Conservation (phyloP, 257 asterid genomes). For the Lycium barbarum region DNA sequence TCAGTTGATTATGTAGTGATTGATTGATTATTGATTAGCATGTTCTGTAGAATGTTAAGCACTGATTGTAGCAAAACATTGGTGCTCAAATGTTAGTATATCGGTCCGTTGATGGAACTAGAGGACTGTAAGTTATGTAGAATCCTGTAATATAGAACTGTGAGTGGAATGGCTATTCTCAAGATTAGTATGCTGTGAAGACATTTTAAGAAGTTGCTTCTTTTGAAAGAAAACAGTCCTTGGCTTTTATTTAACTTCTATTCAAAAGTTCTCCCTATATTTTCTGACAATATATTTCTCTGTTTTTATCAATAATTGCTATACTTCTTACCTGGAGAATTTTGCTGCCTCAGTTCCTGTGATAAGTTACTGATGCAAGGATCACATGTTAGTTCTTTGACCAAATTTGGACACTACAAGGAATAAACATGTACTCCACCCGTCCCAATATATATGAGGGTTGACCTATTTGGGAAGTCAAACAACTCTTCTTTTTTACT, state of each 20-base stretch:
- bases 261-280: not conserved
- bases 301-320: not conserved
- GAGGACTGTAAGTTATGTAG: not conserved
- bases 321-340: not conserved
- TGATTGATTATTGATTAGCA: not conserved
- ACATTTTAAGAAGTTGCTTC: not conserved
- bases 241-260: not conserved
- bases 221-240: not conserved
- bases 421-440: too few relatives aligned
- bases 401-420: not conserved
- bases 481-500: too few relatives aligned
- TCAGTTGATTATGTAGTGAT: conserved; percentile 20
- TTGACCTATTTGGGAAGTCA: too few relatives aligned
- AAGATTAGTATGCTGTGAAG: not conserved
- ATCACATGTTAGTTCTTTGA: conserved; percentile 3
- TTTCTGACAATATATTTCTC: conserved; percentile 7
- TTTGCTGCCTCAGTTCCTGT: not conserved
- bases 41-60: not conserved
- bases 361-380: not conserved
- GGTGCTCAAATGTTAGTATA: not conserved
- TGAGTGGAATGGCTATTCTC: conserved; percentile 13
- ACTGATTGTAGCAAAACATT: not conserved
- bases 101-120: not conserved
- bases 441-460: too few relatives aligned
- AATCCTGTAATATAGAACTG: not conserved